phyloP scores from a whole-genome alignment of 441 rosid species.

The Pelargonium australe region DNA sequence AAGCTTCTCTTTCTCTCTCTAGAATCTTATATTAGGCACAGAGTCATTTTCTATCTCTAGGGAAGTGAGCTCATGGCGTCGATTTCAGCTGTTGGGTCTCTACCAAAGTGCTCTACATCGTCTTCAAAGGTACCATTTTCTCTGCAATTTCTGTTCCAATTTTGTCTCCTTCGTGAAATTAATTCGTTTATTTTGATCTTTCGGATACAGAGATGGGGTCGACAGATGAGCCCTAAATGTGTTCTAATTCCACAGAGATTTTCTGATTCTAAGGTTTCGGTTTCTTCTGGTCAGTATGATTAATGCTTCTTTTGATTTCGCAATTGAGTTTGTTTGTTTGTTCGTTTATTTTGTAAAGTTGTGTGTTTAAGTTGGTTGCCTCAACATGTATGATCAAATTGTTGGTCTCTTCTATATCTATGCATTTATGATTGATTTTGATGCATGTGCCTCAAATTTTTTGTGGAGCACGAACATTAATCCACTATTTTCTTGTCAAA shows the following conservation, averaged over 20 bases:
- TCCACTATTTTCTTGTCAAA: background rate
- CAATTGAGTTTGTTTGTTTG: background rate
- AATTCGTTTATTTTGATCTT: background rate
- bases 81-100: slow-evolving; percentile 36
- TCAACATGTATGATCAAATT: background rate
- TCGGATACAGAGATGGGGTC: slow-evolving; percentile 30
- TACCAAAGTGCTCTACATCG: slow-evolving; percentile 21
- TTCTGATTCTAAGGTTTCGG: slow-evolving; percentile 15
- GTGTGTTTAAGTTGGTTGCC: background rate
- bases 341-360: background rate
- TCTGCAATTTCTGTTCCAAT: background rate
- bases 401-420: background rate
- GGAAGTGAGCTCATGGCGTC: slow-evolving; percentile 38
- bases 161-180: background rate
- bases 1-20: slow-evolving; percentile 8
- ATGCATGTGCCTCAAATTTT: background rate
- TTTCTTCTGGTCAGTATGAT: slow-evolving; percentile 21
- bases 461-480: background rate
- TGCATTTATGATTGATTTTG: background rate
- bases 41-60: background rate
- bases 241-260: slow-evolving; percentile 9
- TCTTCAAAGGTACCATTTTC: slow-evolving; percentile 22
- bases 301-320: background rate
- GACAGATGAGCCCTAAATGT: slow-evolving; percentile 23
- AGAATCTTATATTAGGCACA: background rate